phyloP scores from a whole-genome alignment of 805 yeast genomes.

The Scheffersomyces lignosus region DNA sequence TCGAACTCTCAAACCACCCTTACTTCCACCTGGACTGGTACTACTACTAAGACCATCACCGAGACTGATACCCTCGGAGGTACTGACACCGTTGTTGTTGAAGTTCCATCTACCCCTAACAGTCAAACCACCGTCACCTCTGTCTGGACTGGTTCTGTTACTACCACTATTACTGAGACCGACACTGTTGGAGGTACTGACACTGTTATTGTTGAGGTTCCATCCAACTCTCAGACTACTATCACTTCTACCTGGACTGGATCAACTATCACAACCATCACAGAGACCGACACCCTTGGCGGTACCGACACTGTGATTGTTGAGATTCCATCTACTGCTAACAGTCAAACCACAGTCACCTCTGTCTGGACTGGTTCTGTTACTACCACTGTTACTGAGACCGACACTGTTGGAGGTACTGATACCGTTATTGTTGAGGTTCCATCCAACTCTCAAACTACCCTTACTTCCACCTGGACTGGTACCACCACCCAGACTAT shows the following conservation, averaged over 20 bases:
- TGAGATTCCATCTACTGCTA: constrained; percentile 6
- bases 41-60: constrained; percentile 7
- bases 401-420: constrained; percentile 6
- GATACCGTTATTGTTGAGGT: constrained; percentile 11
- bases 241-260: constrained; percentile 13
- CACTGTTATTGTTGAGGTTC: constrained; percentile 11
- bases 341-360: constrained; percentile 10
- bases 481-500: constrained; percentile 14
- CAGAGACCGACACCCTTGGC: constrained; percentile 4
- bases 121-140: constrained; percentile 5
- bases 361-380: constrained; percentile 11
- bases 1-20: constrained; percentile 6
- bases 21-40: constrained; percentile 12
- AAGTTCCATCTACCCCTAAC: constrained; percentile 10
- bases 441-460: constrained; percentile 8
- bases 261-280: constrained; percentile 2
- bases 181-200: constrained; percentile 6
- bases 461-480: constrained; percentile 10
- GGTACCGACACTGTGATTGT: constrained; percentile 9
- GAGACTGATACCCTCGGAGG: constrained; percentile 8
- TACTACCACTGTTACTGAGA: constrained; percentile 6
- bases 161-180: constrained; percentile 6
- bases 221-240: constrained; percentile 6
- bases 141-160: constrained; percentile 11
- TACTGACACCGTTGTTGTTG: constrained; percentile 11